Evolutionary conservation across 257 asterid genomes (phyloP), one percentile per base, ranked within the genome.

Genomic region (Solanum chilense): DNA sequence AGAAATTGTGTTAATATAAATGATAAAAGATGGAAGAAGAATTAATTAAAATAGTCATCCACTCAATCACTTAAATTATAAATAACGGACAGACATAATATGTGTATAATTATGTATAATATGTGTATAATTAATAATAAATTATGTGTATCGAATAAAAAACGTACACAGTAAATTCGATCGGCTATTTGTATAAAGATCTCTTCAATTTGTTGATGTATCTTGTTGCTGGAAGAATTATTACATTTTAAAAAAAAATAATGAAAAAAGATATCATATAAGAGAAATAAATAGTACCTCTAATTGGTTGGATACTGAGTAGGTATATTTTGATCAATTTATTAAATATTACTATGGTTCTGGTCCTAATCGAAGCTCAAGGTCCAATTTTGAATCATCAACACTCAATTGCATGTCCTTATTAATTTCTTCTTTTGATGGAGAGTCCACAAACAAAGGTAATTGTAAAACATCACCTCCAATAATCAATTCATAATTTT

Each of bases 341-440:
- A 47, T 47, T 80, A 80, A 27, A 29, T 29, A 29, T 1, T 9
- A 47, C 20, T 62, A 71, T 42, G 82, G 33, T 25, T 90, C 90
- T 5, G 86, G 68, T 27, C 92, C 92, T 66, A 90, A 89, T 35
- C 91, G 87, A 13, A 90, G 91, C 88, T 90, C 92, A 20, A 90
- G 91, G 56, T 90, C 92, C 87, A 90, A 39, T 35, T 87, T 86
- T 45, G 64, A 21, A 41, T 86, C 35, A 25, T 27, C 87, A n/a
- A 18, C 66, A 52, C 29, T 70, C 58, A 69, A 41, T 69, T 71
- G 81, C 92, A 78, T 84, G 64, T 3, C 86, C 52, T 73, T 49
- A 25, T 80, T 80, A 42, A 49, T 90, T 47, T 29, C 90, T 20
- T 47, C 87, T 9, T 85, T 47, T 16, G 87, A 68, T 52, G 90